phyloP scores from a whole-genome alignment of 768 basidiomycete species.

The Arthromyces matolae region DNA sequence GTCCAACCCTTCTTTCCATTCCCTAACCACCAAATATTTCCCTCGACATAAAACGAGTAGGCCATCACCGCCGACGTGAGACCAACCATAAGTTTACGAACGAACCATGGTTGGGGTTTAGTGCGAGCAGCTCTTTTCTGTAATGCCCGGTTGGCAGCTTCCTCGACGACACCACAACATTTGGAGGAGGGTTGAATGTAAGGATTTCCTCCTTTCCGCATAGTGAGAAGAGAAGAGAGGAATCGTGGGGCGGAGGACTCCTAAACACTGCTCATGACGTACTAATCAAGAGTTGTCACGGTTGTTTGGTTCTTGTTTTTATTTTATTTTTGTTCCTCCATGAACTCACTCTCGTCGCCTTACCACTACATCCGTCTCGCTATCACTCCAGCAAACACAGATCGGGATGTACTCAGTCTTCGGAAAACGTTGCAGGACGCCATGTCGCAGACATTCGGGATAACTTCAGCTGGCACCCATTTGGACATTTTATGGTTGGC shows the following conservation, averaged over 20 bases:
- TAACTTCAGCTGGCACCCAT: slow-evolving; percentile 46
- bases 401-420: slow-evolving; percentile 36
- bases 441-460: slow-evolving; percentile 51
- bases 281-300: slow-evolving; percentile 3
- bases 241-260: background rate
- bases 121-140: slow-evolving; percentile 39
- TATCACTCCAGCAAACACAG: slow-evolving; percentile 34
- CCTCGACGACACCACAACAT: slow-evolving; percentile 53
- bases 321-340: background rate
- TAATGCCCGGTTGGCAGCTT: slow-evolving; percentile 37
- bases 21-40: slow-evolving; percentile 86
- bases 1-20: slow-evolving; percentile 63
- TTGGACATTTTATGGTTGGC: slow-evolving; percentile 58
- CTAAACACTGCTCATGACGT: slow-evolving; percentile 12
- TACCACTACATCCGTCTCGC: slow-evolving; percentile 48
- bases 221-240: background rate
- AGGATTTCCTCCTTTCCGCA: slow-evolving; percentile 1
- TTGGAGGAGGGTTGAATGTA: slow-evolving; percentile 12
- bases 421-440: slow-evolving; percentile 56
- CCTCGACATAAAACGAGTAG: slow-evolving; percentile 81
- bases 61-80: slow-evolving; percentile 57
- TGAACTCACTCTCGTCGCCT: slow-evolving; percentile 18
- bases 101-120: slow-evolving; percentile 69
- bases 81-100: slow-evolving; percentile 63
- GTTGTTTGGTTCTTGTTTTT: slow-evolving; percentile 8